Evolutionary conservation across 306 rosid genomes (phyloP).

Genomic region (Casuarina glauca): DNA sequence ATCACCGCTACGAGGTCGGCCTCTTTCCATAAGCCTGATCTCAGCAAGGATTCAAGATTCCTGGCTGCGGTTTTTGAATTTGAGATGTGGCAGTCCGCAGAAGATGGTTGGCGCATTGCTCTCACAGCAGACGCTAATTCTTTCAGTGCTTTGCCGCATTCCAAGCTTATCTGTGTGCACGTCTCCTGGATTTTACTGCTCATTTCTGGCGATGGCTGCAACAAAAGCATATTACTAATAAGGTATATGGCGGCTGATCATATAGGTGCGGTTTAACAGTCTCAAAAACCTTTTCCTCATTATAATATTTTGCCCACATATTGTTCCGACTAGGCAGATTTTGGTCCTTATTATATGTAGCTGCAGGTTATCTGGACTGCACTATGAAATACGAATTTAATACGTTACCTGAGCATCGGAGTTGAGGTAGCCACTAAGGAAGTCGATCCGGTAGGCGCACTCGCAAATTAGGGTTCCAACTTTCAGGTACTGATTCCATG

Average conservation of each 20-base stretch:
- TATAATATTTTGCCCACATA: too few species aligned
- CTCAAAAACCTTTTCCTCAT: too few species aligned
- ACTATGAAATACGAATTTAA: neutral
- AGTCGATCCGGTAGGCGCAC: conserved; percentile 57
- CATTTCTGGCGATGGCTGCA: conserved; percentile 28
- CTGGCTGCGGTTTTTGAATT: conserved; percentile 41
- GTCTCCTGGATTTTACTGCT: conserved; percentile 38
- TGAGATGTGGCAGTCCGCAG: conserved; percentile 28
- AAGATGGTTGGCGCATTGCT: conserved; percentile 34
- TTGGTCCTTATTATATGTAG: neutral
- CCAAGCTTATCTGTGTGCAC: conserved; percentile 45
- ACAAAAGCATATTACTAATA: too few species aligned
- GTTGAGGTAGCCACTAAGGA: conserved; percentile 44
- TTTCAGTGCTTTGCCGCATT: conserved; percentile 47
- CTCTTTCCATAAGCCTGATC: conserved; percentile 41
- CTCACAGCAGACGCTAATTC: conserved; percentile 34
- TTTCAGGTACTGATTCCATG: conserved; percentile 41
- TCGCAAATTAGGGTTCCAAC: conserved; percentile 51
- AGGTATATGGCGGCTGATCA: conserved; percentile 23
- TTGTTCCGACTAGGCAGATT: neutral
- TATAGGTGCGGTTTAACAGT: neutral
- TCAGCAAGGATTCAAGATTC: conserved; percentile 42
- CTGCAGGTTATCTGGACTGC: neutral
- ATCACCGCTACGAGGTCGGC: conserved; percentile 39
- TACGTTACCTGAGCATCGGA: conserved; percentile 32